These are phyloP conservation scores for Globisporangium perplexum DNA, from an alignment of 352 stramenopile genomes.

Conservation along the genomic window DNA sequence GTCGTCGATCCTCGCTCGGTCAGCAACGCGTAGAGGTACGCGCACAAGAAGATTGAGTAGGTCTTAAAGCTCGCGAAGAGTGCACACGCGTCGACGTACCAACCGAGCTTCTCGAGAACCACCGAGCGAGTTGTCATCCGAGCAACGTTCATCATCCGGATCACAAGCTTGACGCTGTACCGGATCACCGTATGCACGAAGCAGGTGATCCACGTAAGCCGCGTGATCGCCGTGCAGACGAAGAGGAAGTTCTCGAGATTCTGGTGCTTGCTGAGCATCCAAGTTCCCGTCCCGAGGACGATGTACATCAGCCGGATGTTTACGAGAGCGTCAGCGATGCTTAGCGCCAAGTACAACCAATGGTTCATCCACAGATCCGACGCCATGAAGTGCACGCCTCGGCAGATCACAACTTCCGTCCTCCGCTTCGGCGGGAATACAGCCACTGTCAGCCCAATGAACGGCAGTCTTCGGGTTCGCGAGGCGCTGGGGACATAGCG, in stretches of 20 bases:
- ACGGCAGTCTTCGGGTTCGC: conserved; percentile 15
- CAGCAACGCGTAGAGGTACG: conserved; percentile 31
- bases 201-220: conserved; percentile 49
- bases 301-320: conserved; percentile 40
- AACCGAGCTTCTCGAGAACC: conserved; percentile 19
- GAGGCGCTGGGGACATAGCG: conserved; percentile 30
- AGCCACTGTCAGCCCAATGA: conserved; percentile 18
- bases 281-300: conserved; percentile 35
- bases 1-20: conserved; percentile 21
- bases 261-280: conserved; percentile 38
- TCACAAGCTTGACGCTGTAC: conserved; percentile 20
- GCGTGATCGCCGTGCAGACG: conserved; percentile 31
- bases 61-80: conserved; percentile 54
- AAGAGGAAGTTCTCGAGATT: conserved; percentile 53
- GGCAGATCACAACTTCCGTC: conserved; percentile 29
- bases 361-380: conserved; percentile 69
- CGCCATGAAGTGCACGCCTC: conserved; percentile 36
- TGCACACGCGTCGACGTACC: conserved; percentile 35
- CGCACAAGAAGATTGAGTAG: conserved; percentile 39
- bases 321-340: conserved; percentile 36
- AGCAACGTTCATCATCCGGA: conserved; percentile 15
- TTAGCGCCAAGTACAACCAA: conserved; percentile 58
- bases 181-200: conserved; percentile 30
- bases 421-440: conserved; percentile 23
- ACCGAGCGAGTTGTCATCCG: conserved; percentile 14